Base-by-base conservation (phyloP, 2,329 filamentous ascomycete species). In the Xylaria sp. region DNA sequence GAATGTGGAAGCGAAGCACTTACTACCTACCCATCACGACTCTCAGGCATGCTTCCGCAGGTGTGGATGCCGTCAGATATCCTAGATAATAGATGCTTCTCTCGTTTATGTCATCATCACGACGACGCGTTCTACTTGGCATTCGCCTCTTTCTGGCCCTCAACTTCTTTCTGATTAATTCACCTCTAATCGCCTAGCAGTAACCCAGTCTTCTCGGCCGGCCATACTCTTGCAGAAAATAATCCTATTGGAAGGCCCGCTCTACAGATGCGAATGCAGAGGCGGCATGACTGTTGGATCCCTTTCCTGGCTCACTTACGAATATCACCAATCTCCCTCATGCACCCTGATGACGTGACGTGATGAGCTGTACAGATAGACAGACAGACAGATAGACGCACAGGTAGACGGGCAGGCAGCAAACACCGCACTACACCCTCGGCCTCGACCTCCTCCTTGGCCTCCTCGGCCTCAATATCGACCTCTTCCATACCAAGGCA, bases 271-370 rank as follows among this genome's bases (percentile, higher is more conserved):
- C 58, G 31, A 49, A 59, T 33, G 58, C 33, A 51, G 23, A 52
- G 46, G 33, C 52, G 52, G 58, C 52, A 52, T 57, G 52, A 36
- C 23, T 52, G 52, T 46, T 55, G 46, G 41, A 39, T 62, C 54
- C 31, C 39, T 59, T 54, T 25, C 43, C 54, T 41, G 41, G 51
- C 39, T 52, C 43, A 49, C 25, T 48, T 5, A n/a, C 18, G 6
- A 54, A 48, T 9, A 48, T 64, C 49, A 60, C 31, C 62, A 46
- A 41, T 56, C 39, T 59, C 48, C 28, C 54, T 46, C 61, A 67
- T 64, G 61, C 66, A 65, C 41, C 36, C 39, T 23, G 43, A 46
- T 60, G 51, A 61, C 33, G 62, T 65, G 56, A 51, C 58, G 33
- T 58, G 64, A 58, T 58, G 56, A 46, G 39, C 56, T 58, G 56